Evolutionary conservation across 768 basidiomycete species (phyloP), one percentile per base, ranked within the genome.

Genomic region (Cyclocybe aegerita): DNA sequence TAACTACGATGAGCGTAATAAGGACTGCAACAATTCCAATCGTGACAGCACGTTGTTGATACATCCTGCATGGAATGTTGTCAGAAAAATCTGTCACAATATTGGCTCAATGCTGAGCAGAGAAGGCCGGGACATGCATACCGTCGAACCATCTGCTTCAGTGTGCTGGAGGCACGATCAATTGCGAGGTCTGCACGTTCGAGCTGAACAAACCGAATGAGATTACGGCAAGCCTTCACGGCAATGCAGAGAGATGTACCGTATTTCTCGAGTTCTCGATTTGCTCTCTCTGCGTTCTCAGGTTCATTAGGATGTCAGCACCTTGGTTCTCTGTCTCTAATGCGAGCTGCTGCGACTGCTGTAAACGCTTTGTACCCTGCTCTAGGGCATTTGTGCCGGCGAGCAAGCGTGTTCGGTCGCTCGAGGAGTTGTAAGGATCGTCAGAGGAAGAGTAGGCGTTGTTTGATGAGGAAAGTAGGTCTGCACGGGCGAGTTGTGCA

Each of bases 251-350:
- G 8, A 32, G 36, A 8, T 86, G 36, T 53, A 96, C 93, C 39
- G 90, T 95, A 69, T 90, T 88, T 60, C 96, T 74, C 17, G 96
- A 81, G 65, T 95, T 89, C 73, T 94, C 88, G 51, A 99, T 95
- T 69, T 94, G 93, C 63, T 98, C 97, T 57, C 97, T 71, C 70
- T 99, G 97, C 1, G 77, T 73, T 48, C 93, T 72, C 55, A 99
- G 75, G 65, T 89, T 93, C 64, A 84, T 67, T 57, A 99, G 65
- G 58, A 99, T 98, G 60, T 93, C 93, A 9, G 93, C 87, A 7
- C 97, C 97, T 39, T 98, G 87, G 63, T 90, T 86, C 71, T 98
- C 97, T 9, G 97, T 98, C 75, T 99, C 96, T 31, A 99, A 72
- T 8, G 96, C 96, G 36, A 98, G 81, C 16, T 93, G 80, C 52